phyloP scores from a whole-genome alignment of 2,329 filamentous ascomycete species.

The Paraconiothyrium brasiliense region DNA sequence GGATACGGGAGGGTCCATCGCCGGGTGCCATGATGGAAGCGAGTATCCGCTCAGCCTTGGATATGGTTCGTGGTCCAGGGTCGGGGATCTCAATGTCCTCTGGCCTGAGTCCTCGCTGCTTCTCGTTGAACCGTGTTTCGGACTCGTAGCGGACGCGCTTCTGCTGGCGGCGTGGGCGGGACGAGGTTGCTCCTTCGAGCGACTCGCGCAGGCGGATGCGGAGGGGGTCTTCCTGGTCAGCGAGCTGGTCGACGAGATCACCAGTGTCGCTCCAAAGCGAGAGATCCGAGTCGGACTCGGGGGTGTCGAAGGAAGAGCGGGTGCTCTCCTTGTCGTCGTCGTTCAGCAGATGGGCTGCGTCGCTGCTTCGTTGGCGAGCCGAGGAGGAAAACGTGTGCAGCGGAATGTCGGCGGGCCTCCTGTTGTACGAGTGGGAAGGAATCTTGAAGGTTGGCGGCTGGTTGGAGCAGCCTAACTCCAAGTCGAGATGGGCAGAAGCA shows the following conservation, averaged over 20 bases:
- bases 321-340: slow-evolving; percentile 61
- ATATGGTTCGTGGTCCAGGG: slow-evolving; percentile 70
- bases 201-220: slow-evolving; percentile 73
- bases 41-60: slow-evolving; percentile 74
- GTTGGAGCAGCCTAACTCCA: slow-evolving; percentile 54
- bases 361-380: slow-evolving; percentile 49
- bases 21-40: slow-evolving; percentile 86
- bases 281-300: slow-evolving; percentile 72
- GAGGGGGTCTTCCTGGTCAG: slow-evolving; percentile 82
- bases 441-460: slow-evolving; percentile 81
- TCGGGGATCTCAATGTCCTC: slow-evolving; percentile 86
- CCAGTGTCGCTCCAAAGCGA: slow-evolving; percentile 93
- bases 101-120: slow-evolving; percentile 59
- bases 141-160: slow-evolving; percentile 77
- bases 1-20: slow-evolving; percentile 74
- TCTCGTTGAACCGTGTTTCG: slow-evolving; percentile 55
- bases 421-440: slow-evolving; percentile 73
- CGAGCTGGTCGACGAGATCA: slow-evolving; percentile 91
- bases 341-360: slow-evolving; percentile 52
- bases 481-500: slow-evolving; percentile 34
- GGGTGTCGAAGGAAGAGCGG: slow-evolving; percentile 63
- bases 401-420: slow-evolving; percentile 86
- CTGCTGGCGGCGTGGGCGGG: slow-evolving; percentile 53
- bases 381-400: slow-evolving; percentile 74
- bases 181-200: slow-evolving; percentile 68